phyloP scores from a whole-genome alignment of 192 early-diverging fungal genomes.

The Linnemannia elongata region DNA sequence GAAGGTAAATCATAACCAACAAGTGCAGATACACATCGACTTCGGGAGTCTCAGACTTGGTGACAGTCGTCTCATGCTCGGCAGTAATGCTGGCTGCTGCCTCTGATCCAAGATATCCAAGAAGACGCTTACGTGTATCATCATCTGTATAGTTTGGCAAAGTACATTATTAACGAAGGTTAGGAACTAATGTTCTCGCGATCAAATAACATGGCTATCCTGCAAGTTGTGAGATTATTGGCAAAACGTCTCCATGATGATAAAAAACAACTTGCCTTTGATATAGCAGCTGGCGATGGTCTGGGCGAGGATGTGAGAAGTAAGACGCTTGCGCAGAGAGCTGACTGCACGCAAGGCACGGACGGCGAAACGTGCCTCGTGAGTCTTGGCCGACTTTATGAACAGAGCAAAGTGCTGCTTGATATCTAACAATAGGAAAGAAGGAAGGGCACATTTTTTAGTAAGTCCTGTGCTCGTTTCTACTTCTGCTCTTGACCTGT shows the following conservation, averaged over 20 bases:
- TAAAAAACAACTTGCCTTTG: slow-evolving; percentile 54
- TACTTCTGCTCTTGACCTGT: not conserved
- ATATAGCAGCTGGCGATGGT: slow-evolving; percentile 67
- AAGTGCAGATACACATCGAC: slow-evolving; percentile 88
- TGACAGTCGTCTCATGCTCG: slow-evolving; percentile 43
- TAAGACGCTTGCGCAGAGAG: slow-evolving; percentile 84
- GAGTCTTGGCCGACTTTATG: slow-evolving; percentile 83
- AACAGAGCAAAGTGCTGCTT: slow-evolving; percentile 88
- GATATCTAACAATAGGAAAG: slow-evolving; percentile 73
- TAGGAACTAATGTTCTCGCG: slow-evolving; percentile 30
- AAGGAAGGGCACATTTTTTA: not conserved
- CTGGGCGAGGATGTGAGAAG: slow-evolving; percentile 71
- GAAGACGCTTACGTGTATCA: slow-evolving; percentile 42
- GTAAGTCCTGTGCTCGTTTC: not conserved
- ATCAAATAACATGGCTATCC: not conserved
- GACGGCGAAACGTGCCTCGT: slow-evolving; percentile 90
- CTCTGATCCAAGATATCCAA: slow-evolving; percentile 51
- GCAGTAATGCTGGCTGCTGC: slow-evolving; percentile 64
- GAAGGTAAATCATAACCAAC: slow-evolving; percentile 83
- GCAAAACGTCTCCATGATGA: not conserved
- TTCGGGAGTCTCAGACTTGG: slow-evolving; percentile 73
- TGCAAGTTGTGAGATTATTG: not conserved
- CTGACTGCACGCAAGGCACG: slow-evolving; percentile 89
- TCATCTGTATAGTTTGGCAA: slow-evolving; percentile 33
- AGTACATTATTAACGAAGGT: slow-evolving; percentile 21